These are phyloP conservation scores for Hymenoscyphus linearis DNA, from an alignment of 2,329 filamentous ascomycete genomes.

Conservation along the genomic window DNA sequence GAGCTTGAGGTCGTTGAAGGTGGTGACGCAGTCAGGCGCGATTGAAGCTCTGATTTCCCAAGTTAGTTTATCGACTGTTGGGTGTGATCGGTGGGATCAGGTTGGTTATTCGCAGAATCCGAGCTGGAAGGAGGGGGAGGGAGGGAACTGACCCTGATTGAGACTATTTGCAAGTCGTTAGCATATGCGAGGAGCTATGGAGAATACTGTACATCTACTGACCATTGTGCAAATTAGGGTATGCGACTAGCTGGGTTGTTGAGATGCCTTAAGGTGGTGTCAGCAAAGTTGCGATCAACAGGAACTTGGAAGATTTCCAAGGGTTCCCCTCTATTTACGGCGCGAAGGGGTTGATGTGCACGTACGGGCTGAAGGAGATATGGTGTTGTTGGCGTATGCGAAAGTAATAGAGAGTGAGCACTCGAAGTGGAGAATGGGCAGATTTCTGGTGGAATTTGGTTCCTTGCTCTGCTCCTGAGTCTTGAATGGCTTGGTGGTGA, in stretches of 20 bases:
- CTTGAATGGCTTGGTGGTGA: not conserved
- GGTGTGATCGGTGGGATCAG: not conserved
- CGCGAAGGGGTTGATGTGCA: not conserved
- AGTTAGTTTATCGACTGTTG: constrained; percentile 1
- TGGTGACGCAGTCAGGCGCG: constrained; percentile 61
- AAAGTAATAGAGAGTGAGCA: not conserved
- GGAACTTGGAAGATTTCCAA: not conserved
- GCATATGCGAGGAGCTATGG: constrained; percentile 6
- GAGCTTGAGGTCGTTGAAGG: constrained; percentile 80
- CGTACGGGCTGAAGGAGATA: not conserved
- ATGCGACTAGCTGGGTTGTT: constrained; percentile 16
- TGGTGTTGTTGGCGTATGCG: not conserved
- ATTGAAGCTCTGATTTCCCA: constrained; percentile 57
- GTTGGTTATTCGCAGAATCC: not conserved
- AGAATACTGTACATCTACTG: not conserved
- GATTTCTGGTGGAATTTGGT: not conserved
- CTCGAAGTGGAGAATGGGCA: not conserved
- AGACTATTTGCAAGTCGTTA: constrained; percentile 43
- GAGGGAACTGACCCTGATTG: constrained; percentile 57
- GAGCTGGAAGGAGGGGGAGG: constrained; percentile 2
- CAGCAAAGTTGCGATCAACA: constrained; percentile 17
- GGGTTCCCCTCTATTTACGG: constrained; percentile 1
- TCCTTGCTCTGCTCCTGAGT: not conserved
- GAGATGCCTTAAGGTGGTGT: constrained; percentile 16
- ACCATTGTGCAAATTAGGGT: constrained; percentile 19